These are phyloP conservation scores for Scutellaria baicalensis DNA, from an alignment of 257 asterid species.

Conservation along the genomic window DNA sequence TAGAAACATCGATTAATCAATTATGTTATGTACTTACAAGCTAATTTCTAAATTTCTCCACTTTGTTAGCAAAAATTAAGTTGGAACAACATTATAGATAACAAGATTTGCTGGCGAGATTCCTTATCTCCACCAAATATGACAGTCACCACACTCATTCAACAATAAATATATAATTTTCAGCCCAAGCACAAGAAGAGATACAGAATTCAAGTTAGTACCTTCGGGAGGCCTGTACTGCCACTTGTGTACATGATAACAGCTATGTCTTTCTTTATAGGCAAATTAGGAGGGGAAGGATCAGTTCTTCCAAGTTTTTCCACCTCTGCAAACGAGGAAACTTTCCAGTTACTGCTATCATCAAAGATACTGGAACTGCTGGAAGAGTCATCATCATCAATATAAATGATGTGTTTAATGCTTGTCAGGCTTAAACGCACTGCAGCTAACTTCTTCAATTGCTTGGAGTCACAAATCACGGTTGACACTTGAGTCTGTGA, in stretches of 20 bases:
- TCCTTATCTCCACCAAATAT: slow-evolving; percentile 5
- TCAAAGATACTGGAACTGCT: slow-evolving; percentile 26
- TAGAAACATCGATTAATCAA: not conserved
- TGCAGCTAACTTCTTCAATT: slow-evolving; percentile 63
- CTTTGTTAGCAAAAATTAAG: not conserved
- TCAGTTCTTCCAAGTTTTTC: slow-evolving; percentile 64
- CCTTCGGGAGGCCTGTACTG: slow-evolving; percentile 95
- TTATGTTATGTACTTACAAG: not conserved
- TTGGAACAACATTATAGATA: not conserved
- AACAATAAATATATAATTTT: not conserved
- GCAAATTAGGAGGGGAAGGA: slow-evolving; percentile 51
- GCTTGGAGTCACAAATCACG: slow-evolving; percentile 72
- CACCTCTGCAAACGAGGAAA: slow-evolving; percentile 62
- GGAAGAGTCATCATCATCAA: slow-evolving; percentile 54
- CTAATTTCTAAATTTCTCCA: not conserved
- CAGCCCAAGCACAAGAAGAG: not conserved
- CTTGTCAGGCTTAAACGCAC: slow-evolving; percentile 56
- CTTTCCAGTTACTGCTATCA: slow-evolving; percentile 41
- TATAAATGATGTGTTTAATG: slow-evolving; percentile 50
- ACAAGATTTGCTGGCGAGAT: slow-evolving; percentile 1
- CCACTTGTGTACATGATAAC: slow-evolving; percentile 98
- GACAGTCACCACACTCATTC: slow-evolving; percentile 9
- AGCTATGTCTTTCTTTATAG: slow-evolving; percentile 74
- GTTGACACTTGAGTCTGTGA: slow-evolving; percentile 86
- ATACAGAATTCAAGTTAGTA: slow-evolving; percentile 12